These are phyloP conservation scores for Erysimum cheiri DNA, from an alignment of 441 rosid species.

Conservation along the genomic window DNA sequence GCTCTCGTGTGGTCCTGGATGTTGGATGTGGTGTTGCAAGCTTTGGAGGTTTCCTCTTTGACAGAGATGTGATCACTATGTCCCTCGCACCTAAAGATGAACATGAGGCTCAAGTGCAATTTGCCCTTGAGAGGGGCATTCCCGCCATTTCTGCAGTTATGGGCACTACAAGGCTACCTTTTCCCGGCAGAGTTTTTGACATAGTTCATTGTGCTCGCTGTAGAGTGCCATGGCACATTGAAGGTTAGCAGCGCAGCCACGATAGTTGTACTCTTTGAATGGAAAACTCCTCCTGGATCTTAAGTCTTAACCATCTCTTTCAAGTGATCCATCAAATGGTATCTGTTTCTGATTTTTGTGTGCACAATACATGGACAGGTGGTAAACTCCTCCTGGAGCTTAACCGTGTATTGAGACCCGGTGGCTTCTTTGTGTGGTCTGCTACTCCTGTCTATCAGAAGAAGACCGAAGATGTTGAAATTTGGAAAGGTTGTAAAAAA, in stretches of 20 bases:
- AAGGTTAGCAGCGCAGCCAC: conserved; percentile 56
- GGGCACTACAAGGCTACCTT: conserved; percentile 96
- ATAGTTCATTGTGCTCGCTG: conserved; percentile 96
- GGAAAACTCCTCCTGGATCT: conserved; percentile 6
- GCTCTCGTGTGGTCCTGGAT: conserved; percentile 82
- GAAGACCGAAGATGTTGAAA: conserved; percentile 70
- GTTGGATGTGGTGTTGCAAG: conserved; percentile 99
- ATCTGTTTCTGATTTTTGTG: conserved; percentile 23
- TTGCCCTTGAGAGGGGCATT: conserved; percentile 97
- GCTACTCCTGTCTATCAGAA: conserved; percentile 98
- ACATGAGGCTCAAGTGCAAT: conserved; percentile 97
- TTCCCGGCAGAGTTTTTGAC: conserved; percentile 89
- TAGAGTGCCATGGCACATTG: conserved; percentile 99
- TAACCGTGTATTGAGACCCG: conserved; percentile 88
- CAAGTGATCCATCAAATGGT: neutral
- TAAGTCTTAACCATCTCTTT: conserved; percentile 2
- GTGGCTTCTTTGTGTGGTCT: conserved; percentile 98
- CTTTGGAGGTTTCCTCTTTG: conserved; percentile 92
- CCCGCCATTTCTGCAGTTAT: conserved; percentile 96
- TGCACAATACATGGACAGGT: conserved; percentile 54
- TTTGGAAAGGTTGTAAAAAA: conserved; percentile 74
- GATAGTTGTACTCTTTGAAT: conserved; percentile 1
- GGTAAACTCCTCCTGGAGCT: conserved; percentile 95
- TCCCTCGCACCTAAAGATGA: conserved; percentile 99
- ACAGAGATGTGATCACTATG: conserved; percentile 81